phyloP scores from a whole-genome alignment of 2,329 filamentous ascomycete species.

The Cercospora nicotianae region DNA sequence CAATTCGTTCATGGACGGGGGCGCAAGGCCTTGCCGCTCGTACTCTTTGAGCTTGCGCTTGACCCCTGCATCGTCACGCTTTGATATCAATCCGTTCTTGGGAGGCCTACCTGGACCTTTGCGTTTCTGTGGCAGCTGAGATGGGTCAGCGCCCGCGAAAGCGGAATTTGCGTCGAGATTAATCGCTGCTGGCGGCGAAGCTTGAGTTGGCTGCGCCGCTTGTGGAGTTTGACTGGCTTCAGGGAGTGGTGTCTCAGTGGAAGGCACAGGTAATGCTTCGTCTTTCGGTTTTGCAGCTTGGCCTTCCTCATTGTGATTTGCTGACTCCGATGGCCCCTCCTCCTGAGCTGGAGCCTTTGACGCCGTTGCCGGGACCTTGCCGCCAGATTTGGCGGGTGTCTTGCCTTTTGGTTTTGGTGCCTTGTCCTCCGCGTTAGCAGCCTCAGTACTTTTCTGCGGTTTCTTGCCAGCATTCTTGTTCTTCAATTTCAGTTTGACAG shows the following conservation, averaged over 20 bases:
- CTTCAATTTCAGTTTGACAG: constrained; percentile 21
- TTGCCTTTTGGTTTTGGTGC: constrained; percentile 17
- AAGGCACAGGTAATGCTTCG: constrained; percentile 29
- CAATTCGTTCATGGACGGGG: constrained; percentile 35
- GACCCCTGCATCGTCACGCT: constrained; percentile 57
- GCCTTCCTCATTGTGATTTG: neutral
- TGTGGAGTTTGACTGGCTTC: constrained; percentile 4
- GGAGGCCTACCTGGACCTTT: constrained; percentile 78
- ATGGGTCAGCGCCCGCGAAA: constrained; percentile 35
- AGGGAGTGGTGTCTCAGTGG: constrained; percentile 12
- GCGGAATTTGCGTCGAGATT: constrained; percentile 35
- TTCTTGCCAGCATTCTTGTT: constrained; percentile 21
- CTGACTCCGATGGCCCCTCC: neutral
- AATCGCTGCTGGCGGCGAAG: constrained; percentile 23
- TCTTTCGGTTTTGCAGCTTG: constrained; percentile 26
- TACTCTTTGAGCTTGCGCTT: constrained; percentile 41
- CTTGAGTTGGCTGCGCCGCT: constrained; percentile 9
- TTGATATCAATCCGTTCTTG: constrained; percentile 81
- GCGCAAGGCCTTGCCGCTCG: constrained; percentile 35
- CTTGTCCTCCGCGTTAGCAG: constrained; percentile 2
- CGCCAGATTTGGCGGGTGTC: constrained; percentile 9
- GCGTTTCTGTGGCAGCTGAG: constrained; percentile 58
- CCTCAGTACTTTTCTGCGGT: neutral
- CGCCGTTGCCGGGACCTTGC: constrained; percentile 15
- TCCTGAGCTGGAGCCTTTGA: constrained; percentile 12